Evolutionary conservation across 1,139 yeast species (phyloP).

Genomic region (Yamadazyma atmosphaerica): DNA sequence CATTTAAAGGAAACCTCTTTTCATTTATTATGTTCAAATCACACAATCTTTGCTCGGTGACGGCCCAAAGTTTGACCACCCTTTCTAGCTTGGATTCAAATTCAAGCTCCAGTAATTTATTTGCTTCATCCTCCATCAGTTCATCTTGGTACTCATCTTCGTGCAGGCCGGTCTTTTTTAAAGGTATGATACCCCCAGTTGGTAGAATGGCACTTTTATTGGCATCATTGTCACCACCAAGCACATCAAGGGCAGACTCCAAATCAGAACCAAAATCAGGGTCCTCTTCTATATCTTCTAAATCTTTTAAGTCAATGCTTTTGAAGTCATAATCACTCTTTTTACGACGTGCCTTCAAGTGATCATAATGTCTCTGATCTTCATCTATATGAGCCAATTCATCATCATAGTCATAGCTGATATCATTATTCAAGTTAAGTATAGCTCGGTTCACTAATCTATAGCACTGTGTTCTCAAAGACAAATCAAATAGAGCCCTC

Average conservation of each 20-base stretch:
- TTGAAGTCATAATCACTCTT: conserved; percentile 17
- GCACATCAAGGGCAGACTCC: conserved; percentile 4
- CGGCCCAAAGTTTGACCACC: conserved; percentile 59
- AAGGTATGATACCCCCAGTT: not conserved
- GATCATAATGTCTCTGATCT: conserved; percentile 16
- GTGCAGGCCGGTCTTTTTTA: conserved; percentile 3
- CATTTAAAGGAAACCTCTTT: conserved; percentile 22
- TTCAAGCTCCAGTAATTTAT: conserved; percentile 25
- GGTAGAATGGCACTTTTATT: not conserved
- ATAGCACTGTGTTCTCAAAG: conserved; percentile 58
- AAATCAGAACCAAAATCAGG: conserved; percentile 2
- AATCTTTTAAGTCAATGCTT: conserved; percentile 8
- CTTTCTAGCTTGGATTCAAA: conserved; percentile 53
- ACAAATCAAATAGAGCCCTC: conserved; percentile 50
- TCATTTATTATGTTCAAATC: conserved; percentile 36
- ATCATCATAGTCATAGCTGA: conserved; percentile 9
- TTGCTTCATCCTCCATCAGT: conserved; percentile 25
- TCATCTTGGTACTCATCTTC: conserved; percentile 18
- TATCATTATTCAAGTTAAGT: conserved; percentile 23
- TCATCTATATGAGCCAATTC: conserved; percentile 13
- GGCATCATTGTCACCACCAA: conserved; percentile 5
- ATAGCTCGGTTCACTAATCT: conserved; percentile 57
- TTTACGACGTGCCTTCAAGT: conserved; percentile 8
- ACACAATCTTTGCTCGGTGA: conserved; percentile 55
- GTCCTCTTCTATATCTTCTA: conserved; percentile 10